These are phyloP conservation scores for Globisporangium alternatum DNA, from an alignment of 352 stramenopile genomes.

Conservation along the genomic window DNA sequence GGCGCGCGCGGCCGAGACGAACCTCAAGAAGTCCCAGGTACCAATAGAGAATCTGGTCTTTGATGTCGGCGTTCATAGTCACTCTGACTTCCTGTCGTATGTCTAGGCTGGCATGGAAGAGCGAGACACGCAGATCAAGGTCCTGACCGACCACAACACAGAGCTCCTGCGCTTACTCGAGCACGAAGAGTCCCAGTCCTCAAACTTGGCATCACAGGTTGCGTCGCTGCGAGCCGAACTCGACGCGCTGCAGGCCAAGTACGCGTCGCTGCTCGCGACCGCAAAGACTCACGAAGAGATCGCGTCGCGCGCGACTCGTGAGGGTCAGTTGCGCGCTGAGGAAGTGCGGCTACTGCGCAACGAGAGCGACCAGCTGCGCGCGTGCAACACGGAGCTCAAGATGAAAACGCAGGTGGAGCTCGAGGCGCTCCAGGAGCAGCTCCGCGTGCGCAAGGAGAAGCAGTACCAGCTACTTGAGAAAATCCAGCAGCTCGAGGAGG, in stretches of 20 bases:
- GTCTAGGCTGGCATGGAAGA: constrained; percentile 73
- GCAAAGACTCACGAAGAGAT: constrained; percentile 94
- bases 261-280: constrained; percentile 86
- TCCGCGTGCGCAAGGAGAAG: constrained; percentile 95
- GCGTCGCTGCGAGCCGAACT: constrained; percentile 65
- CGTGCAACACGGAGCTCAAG: constrained; percentile 91
- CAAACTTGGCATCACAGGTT: constrained; percentile 58
- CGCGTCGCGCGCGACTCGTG: constrained; percentile 78
- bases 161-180: constrained; percentile 94
- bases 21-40: constrained; percentile 73
- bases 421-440: constrained; percentile 94
- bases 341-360: constrained; percentile 91
- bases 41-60: background rate
- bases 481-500: constrained; percentile 93
- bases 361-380: constrained; percentile 90
- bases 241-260: constrained; percentile 85
- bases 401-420: constrained; percentile 96
- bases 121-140: constrained; percentile 90
- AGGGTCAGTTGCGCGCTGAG: constrained; percentile 92
- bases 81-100: background rate
- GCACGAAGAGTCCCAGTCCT: constrained; percentile 90
- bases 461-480: constrained; percentile 97
- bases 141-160: constrained; percentile 95
- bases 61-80: background rate
- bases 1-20: constrained; percentile 82